Evolutionary conservation across 2,329 filamentous ascomycete species (phyloP), one percentile per base, ranked within the genome.

Genomic region (Trichophyton schoenleinii): DNA sequence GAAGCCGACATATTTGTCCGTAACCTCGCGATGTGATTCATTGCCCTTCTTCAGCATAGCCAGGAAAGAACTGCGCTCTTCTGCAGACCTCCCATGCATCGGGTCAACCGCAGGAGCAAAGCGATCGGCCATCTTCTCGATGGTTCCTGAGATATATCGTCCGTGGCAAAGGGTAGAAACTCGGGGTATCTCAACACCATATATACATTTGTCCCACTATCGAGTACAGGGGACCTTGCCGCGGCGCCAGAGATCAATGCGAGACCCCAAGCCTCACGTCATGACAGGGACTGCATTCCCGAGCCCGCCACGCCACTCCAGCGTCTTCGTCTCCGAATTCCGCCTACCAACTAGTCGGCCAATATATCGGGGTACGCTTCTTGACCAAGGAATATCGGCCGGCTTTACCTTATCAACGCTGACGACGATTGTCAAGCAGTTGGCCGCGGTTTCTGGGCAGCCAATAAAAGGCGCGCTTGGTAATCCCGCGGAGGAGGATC

Each of bases 1-100:
- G 74, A 95, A 91, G 81, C 94, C 95, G 80, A 95, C 95, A 78
- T 96, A 96, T 74, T 94, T 89, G 71, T 94, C 88, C 28, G 91
- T 83, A 57, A 90, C 89, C 59, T 87, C 86, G 73, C 89, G 84
- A 71, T 95, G 88, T 6, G 90, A 89, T 34, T 79, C 78, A 70
- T 81, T 79, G 74, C 94, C 86, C 80, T 99, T 97, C 73, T 81
- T 80, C 70, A 95, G 80, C 85, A 96, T 91, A 60, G 92, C 89
- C 68, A 83, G 79, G 69, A 96, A 83, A 67, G 89, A 89, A 70
- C 87, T 88, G 61, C 80, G 77, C 52, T 84, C 83, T 71, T 85
- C 76, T 58, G 89, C 80, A 60, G 89, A 90, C 65, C 81, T 79
- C 67, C 83, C 89, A 76, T 96, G 91, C 80, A 96, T 48, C n/a